Conservation (phyloP, 2,329 filamentous ascomycete species). For the Neurospora crassa region DNA sequence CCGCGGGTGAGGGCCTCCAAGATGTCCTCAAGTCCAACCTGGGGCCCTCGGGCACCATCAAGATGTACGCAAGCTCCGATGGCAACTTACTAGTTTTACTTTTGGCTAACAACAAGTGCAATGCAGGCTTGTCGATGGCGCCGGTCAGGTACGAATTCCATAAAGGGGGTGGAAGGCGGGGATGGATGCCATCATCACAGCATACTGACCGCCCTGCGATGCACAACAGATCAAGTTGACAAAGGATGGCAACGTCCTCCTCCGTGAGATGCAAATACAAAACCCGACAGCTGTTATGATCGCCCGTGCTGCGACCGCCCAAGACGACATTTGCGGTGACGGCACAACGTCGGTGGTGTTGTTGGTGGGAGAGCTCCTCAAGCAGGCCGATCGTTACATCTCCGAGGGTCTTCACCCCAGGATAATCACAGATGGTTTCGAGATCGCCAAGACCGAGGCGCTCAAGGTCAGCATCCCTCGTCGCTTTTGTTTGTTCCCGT, state of each 20-base stretch:
- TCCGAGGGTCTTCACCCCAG: slow-evolving; percentile 93
- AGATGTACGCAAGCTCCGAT: slow-evolving; percentile 55
- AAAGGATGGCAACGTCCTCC: slow-evolving; percentile 89
- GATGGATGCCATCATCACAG: slow-evolving; percentile 4
- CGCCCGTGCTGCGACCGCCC: slow-evolving; percentile 78
- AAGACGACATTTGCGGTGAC: slow-evolving; percentile 97
- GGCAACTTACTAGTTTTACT: background rate
- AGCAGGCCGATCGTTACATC: slow-evolving; percentile 95
- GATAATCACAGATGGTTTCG: slow-evolving; percentile 95
- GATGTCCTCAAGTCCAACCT: slow-evolving; percentile 96
- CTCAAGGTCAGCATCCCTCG: slow-evolving; percentile 54
- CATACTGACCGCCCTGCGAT: slow-evolving; percentile 12
- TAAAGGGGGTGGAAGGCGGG: slow-evolving; percentile 2
- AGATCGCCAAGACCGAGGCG: slow-evolving; percentile 88
- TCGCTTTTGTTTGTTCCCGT: background rate
- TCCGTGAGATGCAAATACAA: slow-evolving; percentile 84
- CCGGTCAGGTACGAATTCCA: slow-evolving; percentile 49
- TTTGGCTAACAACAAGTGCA: slow-evolving; percentile 4
- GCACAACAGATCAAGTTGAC: slow-evolving; percentile 81
- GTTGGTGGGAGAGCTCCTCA: slow-evolving; percentile 89
- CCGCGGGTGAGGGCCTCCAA: slow-evolving; percentile 82
- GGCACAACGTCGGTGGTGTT: slow-evolving; percentile 95
- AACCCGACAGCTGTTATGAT: slow-evolving; percentile 92
- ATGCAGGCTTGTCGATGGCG: slow-evolving; percentile 56
- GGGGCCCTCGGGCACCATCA: slow-evolving; percentile 86